Percentiles rank a stretch among this genome's conserved stretches.
Conservation (phyloP, 768 basidiomycete genomes). For the Amanita fuliginea region DNA sequence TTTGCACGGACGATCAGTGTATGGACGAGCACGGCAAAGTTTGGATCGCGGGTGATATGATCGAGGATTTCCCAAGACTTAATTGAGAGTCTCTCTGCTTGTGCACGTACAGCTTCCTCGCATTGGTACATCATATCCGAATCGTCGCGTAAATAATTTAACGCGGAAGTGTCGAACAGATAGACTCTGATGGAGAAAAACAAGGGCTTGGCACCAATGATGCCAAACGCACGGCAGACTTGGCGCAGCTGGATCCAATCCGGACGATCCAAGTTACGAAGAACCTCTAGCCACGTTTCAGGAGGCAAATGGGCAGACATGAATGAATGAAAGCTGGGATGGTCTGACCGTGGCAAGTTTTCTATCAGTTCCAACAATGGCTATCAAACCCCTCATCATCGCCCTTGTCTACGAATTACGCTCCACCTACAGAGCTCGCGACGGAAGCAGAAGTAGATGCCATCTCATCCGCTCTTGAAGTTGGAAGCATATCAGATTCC, state of each 20-base stretch:
- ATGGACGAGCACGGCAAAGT: not conserved
- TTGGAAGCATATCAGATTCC: constrained; percentile 15
- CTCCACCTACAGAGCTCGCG: not conserved
- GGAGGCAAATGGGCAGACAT: not conserved
- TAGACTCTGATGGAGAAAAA: not conserved
- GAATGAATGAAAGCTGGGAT: too few relatives aligned
- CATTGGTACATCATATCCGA: not conserved
- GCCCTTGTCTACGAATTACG: not conserved
- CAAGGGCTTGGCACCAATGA: not conserved
- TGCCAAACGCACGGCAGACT: not conserved
- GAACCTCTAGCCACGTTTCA: not conserved
- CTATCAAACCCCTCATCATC: not conserved
- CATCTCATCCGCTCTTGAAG: not conserved
- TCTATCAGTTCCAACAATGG: too few relatives aligned
- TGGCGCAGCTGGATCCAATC: not conserved
- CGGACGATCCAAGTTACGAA: not conserved
- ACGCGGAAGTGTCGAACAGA: not conserved
- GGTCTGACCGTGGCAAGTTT: too few relatives aligned
- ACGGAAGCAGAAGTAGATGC: not conserved
- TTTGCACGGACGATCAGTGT: not conserved
- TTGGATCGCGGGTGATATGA: not conserved
- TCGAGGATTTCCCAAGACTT: not conserved
- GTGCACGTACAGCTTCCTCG: not conserved
- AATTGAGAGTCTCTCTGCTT: not conserved
- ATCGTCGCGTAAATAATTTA: too few relatives aligned